Conservation (phyloP, 345 rosid species). For the Cardamine chenopodiifolia region DNA sequence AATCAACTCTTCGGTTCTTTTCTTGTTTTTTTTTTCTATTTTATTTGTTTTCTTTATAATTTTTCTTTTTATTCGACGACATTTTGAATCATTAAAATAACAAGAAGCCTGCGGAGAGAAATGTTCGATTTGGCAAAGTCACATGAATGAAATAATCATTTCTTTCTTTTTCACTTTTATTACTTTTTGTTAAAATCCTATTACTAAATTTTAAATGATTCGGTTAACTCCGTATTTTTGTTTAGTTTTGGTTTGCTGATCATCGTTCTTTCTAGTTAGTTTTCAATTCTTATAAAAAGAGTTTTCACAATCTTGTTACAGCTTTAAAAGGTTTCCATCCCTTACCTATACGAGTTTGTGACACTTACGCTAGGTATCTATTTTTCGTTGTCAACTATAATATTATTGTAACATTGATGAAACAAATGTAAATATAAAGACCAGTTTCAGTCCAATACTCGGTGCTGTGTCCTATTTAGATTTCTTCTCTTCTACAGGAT, state of each 20-base stretch:
- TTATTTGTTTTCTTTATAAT: conserved; percentile 26
- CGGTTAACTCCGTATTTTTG: background rate
- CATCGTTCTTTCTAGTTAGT: background rate
- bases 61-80: conserved; percentile 5
- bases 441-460: background rate
- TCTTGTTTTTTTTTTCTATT: conserved; percentile 21
- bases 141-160: conserved; percentile 45
- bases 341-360: background rate
- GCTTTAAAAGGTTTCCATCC: background rate
- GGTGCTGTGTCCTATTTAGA: background rate
- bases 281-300: background rate
- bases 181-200: background rate
- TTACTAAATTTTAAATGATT: background rate
- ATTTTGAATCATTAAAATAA: conserved; percentile 41
- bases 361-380: background rate
- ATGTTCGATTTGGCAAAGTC: conserved; percentile 41
- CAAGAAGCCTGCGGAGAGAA: conserved; percentile 50
- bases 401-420: background rate
- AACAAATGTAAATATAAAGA: background rate
- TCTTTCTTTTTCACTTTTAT: background rate
- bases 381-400: background rate
- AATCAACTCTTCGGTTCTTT: conserved; percentile 61
- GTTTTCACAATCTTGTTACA: background rate
- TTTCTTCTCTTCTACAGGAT: background rate
- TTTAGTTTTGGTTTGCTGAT: background rate